Percentiles rank a stretch among this genome's conserved stretches.
These are phyloP conservation scores for Trametes maxima DNA, from an alignment of 768 basidiomycete species.

Conservation along the genomic window DNA sequence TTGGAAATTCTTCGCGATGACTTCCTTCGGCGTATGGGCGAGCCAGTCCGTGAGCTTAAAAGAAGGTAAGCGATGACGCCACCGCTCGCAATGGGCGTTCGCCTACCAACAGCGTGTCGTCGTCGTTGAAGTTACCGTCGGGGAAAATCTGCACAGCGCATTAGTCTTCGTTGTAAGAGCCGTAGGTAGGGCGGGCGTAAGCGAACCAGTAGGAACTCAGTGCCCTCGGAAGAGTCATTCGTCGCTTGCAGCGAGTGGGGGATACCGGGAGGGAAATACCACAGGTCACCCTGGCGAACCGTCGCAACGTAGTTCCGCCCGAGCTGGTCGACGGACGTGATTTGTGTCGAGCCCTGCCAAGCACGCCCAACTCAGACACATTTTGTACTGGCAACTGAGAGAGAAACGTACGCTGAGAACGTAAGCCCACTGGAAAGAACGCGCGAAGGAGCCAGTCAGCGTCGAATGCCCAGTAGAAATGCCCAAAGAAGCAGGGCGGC, in stretches of 20 bases:
- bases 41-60: constrained; percentile 56
- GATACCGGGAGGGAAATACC: constrained; percentile 60
- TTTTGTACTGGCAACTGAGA: not conserved
- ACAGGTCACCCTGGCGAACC: constrained; percentile 52
- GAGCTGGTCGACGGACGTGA: constrained; percentile 49
- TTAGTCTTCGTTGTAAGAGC: not conserved
- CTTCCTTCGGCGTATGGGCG: constrained; percentile 56
- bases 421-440: constrained; percentile 34
- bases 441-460: not conserved
- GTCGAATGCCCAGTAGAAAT: no score
- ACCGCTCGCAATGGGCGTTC: not conserved
- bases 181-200: not conserved
- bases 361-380: not conserved
- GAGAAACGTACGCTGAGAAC: constrained; percentile 33
- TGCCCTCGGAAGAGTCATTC: constrained; percentile 44
- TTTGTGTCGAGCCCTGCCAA: constrained; percentile 48
- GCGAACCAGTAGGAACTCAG: constrained; percentile 54
- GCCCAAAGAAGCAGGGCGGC: not conserved
- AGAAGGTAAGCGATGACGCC: not conserved
- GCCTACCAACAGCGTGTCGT: constrained; percentile 52
- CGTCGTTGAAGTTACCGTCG: constrained; percentile 53
- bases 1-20: constrained; percentile 57
- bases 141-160: constrained; percentile 46
- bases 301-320: constrained; percentile 54
- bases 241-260: constrained; percentile 60